A percentile compares a stretch with the other conserved stretches of the same genome.
These are phyloP conservation scores for Biancaea sappan DNA, from an alignment of 306 rosid species.

Conservation along the genomic window DNA sequence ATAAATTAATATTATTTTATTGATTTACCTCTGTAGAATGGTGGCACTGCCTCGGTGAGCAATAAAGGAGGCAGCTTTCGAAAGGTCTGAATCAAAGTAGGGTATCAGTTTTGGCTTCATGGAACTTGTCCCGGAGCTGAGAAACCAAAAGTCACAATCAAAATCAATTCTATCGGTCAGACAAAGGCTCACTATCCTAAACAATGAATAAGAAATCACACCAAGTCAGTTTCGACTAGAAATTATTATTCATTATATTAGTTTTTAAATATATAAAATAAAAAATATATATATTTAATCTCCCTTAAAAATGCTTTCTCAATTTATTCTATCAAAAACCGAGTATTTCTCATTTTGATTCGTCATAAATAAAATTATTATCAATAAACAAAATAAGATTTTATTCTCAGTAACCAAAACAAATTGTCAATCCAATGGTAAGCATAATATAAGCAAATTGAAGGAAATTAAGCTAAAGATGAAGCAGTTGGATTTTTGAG, in stretches of 20 bases:
- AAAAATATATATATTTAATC: too few relatives aligned
- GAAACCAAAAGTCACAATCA: not conserved
- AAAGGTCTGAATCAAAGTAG: conserved; percentile 61
- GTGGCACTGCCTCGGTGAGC: conserved; percentile 53
- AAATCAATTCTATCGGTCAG: not conserved
- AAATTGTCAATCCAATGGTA: not conserved
- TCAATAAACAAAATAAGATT: too few relatives aligned
- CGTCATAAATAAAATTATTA: too few relatives aligned
- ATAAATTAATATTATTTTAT: not conserved
- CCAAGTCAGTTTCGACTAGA: too few relatives aligned
- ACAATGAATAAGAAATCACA: too few relatives aligned
- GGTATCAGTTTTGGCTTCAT: conserved; percentile 71
- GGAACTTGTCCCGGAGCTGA: conserved; percentile 64
- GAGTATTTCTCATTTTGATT: too few relatives aligned
- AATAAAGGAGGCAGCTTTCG: conserved; percentile 50
- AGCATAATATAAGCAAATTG: not conserved
- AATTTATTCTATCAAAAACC: too few relatives aligned
- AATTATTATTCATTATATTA: too few relatives aligned
- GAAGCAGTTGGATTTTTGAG: not conserved
- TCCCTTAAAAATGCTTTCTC: too few relatives aligned
- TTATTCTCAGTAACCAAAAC: not conserved
- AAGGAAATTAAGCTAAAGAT: not conserved
- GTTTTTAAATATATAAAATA: too few relatives aligned
- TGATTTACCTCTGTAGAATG: conserved; percentile 50
- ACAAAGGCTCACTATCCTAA: not conserved